Evolutionary conservation across 164 flowering plant species (phyloP).

Genomic region (Stephania japonica): DNA sequence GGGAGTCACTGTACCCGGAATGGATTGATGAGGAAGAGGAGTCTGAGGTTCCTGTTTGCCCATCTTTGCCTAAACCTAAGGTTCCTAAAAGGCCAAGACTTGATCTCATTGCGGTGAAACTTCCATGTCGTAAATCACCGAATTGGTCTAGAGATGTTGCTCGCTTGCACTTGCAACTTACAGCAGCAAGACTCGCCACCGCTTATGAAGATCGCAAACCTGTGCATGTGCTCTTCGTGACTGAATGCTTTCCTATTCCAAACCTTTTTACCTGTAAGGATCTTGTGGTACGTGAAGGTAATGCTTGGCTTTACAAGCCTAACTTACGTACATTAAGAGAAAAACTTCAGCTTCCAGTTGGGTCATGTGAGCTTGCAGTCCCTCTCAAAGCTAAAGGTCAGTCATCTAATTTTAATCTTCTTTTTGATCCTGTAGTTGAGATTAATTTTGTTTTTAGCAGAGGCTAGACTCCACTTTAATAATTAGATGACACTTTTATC

Average conservation of each 20-base stretch:
- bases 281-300: slow-evolving; percentile 33
- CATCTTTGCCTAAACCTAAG: slow-evolving; percentile 29
- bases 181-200: slow-evolving; percentile 53
- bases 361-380: slow-evolving; percentile 55
- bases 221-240: slow-evolving; percentile 39
- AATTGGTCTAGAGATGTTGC: slow-evolving; percentile 62
- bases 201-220: slow-evolving; percentile 25
- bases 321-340: slow-evolving; percentile 28
- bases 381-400: slow-evolving; percentile 44
- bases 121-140: slow-evolving; percentile 35
- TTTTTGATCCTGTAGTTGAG: background rate
- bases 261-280: slow-evolving; percentile 62
- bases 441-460: background rate
- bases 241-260: slow-evolving; percentile 51
- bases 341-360: slow-evolving; percentile 50
- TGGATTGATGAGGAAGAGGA: slow-evolving; percentile 73
- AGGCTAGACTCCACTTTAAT: background rate
- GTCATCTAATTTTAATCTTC: slow-evolving; percentile 6
- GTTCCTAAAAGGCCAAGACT: slow-evolving; percentile 24
- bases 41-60: slow-evolving; percentile 43
- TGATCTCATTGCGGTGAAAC: slow-evolving; percentile 52
- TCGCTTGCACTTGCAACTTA: slow-evolving; percentile 56
- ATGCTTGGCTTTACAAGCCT: slow-evolving; percentile 47
- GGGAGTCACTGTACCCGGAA: slow-evolving; percentile 58
- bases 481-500: background rate